phyloP scores from a whole-genome alignment of 768 basidiomycete species.

The Grammothele lineata region DNA sequence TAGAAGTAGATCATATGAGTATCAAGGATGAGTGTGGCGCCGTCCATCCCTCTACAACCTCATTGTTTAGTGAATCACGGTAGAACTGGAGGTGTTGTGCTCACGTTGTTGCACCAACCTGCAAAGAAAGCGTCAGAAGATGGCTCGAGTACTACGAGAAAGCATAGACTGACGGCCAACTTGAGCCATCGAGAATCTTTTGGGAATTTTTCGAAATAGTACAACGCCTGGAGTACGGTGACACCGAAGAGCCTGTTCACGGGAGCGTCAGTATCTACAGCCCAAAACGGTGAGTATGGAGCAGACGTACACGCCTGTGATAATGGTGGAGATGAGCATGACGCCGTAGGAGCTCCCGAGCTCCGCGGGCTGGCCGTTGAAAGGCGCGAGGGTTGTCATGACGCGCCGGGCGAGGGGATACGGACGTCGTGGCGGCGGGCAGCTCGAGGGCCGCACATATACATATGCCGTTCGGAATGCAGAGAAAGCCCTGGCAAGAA shows the following conservation, averaged over 20 bases:
- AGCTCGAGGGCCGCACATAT: too few relatives aligned
- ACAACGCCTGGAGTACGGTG: conserved; percentile 3
- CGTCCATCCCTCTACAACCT: conserved; percentile 2
- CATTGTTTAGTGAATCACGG: too few relatives aligned
- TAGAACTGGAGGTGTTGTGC: too few relatives aligned
- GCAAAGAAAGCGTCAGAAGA: too few relatives aligned
- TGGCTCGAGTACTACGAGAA: too few relatives aligned
- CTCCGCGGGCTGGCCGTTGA: neutral
- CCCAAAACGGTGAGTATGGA: neutral
- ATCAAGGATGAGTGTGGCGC: conserved; percentile 4
- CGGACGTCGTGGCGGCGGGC: too few relatives aligned
- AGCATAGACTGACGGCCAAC: neutral
- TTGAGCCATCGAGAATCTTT: conserved; percentile 2
- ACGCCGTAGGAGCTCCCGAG: conserved; percentile 12
- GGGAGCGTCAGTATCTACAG: neutral
- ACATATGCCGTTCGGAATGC: too few relatives aligned
- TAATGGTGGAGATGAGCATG: conserved; percentile 14
- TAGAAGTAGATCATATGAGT: conserved; percentile 14
- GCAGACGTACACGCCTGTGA: conserved; percentile 6
- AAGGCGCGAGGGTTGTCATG: too few relatives aligned
- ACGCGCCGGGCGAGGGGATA: too few relatives aligned
- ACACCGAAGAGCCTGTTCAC: neutral
- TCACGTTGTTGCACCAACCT: too few relatives aligned
- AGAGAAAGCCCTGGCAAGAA: too few relatives aligned
- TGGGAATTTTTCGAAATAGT: conserved; percentile 4